Conservation (phyloP, 495 filamentous ascomycete species). For the Barbatosphaeria neglecta region DNA sequence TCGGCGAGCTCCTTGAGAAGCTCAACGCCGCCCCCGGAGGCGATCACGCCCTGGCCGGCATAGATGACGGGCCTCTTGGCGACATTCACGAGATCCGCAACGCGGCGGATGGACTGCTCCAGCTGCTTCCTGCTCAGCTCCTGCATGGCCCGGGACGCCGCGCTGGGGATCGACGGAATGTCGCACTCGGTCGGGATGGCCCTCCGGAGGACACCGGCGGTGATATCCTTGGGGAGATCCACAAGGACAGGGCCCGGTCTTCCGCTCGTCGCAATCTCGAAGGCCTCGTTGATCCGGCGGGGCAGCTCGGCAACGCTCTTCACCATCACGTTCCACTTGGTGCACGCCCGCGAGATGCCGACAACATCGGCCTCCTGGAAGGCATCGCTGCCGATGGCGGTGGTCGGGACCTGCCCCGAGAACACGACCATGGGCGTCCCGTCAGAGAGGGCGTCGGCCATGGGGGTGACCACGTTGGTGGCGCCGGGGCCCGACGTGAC, state of each 20-base stretch:
- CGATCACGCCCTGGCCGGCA: constrained; percentile 59
- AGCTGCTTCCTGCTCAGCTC: constrained; percentile 48
- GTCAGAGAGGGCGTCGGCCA: constrained; percentile 69
- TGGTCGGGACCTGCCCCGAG: constrained; percentile 62
- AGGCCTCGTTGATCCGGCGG: constrained; percentile 72
- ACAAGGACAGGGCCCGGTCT: constrained; percentile 70
- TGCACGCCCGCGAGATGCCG: constrained; percentile 66
- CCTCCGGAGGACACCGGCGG: constrained; percentile 49
- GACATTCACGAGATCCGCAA: constrained; percentile 56
- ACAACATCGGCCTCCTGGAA: constrained; percentile 74
- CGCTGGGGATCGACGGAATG: constrained; percentile 55
- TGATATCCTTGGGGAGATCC: constrained; percentile 71
- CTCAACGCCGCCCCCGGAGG: constrained; percentile 51
- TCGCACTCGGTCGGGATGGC: constrained; percentile 58
- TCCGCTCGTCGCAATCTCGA: constrained; percentile 69
- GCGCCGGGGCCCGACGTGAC: constrained; percentile 72
- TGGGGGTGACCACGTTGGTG: constrained; percentile 68
- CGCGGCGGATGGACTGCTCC: constrained; percentile 45
- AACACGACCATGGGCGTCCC: constrained; percentile 73
- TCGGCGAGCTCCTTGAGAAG: constrained; percentile 58
- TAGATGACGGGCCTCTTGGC: constrained; percentile 71
- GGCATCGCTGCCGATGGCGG: constrained; percentile 64
- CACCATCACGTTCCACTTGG: constrained; percentile 81
- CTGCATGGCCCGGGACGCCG: constrained; percentile 54
- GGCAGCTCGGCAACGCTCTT: constrained; percentile 68